These are phyloP conservation scores for Straminergon stramineum DNA, from an alignment of 225 moss, liverwort and hornwort species.

Conservation along the genomic window DNA sequence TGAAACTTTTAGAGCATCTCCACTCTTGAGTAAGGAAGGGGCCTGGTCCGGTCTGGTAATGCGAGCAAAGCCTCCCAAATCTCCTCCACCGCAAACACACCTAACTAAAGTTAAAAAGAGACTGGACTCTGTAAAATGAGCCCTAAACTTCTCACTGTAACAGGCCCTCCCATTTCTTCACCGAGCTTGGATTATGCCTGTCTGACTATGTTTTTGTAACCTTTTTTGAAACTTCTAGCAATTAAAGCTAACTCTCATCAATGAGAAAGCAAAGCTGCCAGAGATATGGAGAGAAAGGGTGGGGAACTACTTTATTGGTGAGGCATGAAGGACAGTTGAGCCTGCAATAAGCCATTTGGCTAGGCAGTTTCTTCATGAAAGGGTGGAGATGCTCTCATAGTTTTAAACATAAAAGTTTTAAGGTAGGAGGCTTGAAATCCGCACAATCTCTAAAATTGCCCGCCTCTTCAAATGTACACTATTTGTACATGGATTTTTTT, in stretches of 20 bases:
- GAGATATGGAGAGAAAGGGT: neutral
- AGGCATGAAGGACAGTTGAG: neutral
- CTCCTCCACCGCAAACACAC: neutral
- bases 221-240: neutral
- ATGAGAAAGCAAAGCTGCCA: neutral
- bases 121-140: accelerated
- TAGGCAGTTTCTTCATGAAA: accelerated
- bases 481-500: too few relatives aligned
- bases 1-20: neutral
- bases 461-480: too few relatives aligned
- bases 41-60: neutral
- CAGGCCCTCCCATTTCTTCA: too few relatives aligned
- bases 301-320: neutral
- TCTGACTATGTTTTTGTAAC: neutral
- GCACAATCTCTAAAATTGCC: too few relatives aligned
- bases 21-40: too few relatives aligned
- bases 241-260: neutral
- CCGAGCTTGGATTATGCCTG: accelerated
- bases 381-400: neutral
- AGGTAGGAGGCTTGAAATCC: too few relatives aligned
- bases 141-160: accelerated
- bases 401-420: neutral
- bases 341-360: accelerated
- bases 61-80: neutral
- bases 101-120: accelerated